Evolutionary conservation across 306 rosid species (phyloP).

Genomic region (Quercus mongolica): DNA sequence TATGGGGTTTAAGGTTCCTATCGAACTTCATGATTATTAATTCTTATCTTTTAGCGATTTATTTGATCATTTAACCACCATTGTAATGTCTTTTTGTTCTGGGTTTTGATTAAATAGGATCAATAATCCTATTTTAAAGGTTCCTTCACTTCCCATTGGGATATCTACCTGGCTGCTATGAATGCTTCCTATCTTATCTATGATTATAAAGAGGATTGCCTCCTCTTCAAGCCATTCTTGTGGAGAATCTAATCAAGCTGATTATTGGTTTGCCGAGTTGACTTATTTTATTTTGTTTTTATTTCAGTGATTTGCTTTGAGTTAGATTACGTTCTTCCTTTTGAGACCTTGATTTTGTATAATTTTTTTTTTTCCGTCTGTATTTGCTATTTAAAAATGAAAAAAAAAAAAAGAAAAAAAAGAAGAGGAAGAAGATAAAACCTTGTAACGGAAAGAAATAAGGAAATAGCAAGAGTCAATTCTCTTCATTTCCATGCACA

Average conservation of each 20-base stretch:
- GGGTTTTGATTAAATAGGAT: neutral
- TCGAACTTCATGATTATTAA: neutral
- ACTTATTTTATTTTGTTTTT: neutral
- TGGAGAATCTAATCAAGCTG: neutral
- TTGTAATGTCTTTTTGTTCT: neutral
- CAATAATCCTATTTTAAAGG: neutral
- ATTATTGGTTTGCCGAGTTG: neutral
- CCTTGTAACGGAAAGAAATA: neutral
- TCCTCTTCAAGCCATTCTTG: neutral
- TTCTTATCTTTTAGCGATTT: neutral
- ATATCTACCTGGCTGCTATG: neutral
- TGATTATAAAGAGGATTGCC: neutral
- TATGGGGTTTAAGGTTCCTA: neutral
- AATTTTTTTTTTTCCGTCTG: neutral
- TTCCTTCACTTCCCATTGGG: neutral
- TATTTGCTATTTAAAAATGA: neutral
- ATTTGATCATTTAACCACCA: neutral
- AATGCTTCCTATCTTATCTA: neutral
- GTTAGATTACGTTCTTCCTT: neutral
- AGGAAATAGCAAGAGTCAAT: neutral
- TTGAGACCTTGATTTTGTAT: neutral
- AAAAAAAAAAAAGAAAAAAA: neutral
- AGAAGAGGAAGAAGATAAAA: neutral
- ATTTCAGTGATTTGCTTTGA: neutral
- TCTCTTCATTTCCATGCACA: neutral